phyloP scores from a whole-genome alignment of 1,139 yeast genomes.

The Protomyces lactucae-debilis region DNA sequence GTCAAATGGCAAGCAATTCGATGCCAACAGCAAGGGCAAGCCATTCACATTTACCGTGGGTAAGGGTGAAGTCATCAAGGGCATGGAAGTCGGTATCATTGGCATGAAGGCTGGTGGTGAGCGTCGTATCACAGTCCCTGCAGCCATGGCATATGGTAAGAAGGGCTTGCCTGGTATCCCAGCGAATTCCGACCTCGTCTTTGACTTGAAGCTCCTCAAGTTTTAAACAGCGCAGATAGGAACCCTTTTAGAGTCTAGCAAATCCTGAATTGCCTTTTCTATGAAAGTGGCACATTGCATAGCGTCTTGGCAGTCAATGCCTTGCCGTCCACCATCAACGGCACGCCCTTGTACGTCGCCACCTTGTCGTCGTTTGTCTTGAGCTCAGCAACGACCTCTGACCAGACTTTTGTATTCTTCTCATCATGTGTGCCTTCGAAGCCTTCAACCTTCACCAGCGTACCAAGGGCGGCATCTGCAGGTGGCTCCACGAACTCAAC shows the following conservation, averaged over 20 bases:
- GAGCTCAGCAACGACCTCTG: slow-evolving; percentile 13
- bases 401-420: slow-evolving; percentile 24
- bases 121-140: slow-evolving; percentile 94
- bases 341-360: slow-evolving; percentile 18
- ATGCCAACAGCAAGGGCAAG: slow-evolving; percentile 94
- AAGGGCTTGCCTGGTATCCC: slow-evolving; percentile 92
- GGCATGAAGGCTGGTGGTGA: slow-evolving; percentile 99
- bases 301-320: slow-evolving; percentile 9
- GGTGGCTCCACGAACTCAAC: slow-evolving; percentile 24
- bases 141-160: slow-evolving; percentile 94
- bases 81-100: slow-evolving; percentile 96
- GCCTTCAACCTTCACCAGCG: slow-evolving; percentile 13
- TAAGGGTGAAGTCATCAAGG: slow-evolving; percentile 97
- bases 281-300: slow-evolving; percentile 7
- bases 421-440: slow-evolving; percentile 19
- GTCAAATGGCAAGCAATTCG: slow-evolving; percentile 84
- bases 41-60: slow-evolving; percentile 90
- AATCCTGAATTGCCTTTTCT: background rate
- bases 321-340: slow-evolving; percentile 12
- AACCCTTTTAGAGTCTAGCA: background rate
- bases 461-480: slow-evolving; percentile 11
- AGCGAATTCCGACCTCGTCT: slow-evolving; percentile 90
- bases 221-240: background rate
- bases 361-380: slow-evolving; percentile 8
- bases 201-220: slow-evolving; percentile 89